Percentiles rank a stretch among this genome's conserved stretches.
phyloP scores from a whole-genome alignment of 2,329 filamentous ascomycete genomes.

The Fusarium sp. region DNA sequence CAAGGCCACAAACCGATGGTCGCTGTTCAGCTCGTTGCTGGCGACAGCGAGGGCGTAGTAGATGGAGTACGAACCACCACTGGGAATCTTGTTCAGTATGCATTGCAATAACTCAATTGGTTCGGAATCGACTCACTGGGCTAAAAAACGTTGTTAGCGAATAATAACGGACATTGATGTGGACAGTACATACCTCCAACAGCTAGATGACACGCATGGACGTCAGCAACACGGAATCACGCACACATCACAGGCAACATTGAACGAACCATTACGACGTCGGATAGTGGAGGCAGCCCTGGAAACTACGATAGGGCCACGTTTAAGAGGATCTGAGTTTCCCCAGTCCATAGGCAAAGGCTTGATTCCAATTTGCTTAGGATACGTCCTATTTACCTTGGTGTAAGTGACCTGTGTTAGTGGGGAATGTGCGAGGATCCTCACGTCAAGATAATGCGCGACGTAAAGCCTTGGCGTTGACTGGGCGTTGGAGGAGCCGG shows the following conservation, averaged over 20 bases:
- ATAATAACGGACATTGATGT: conserved; percentile 34
- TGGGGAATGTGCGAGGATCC: conserved; percentile 30
- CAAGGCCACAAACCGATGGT: conserved; percentile 71
- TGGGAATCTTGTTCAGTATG: conserved; percentile 35
- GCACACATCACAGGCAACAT: conserved; percentile 15
- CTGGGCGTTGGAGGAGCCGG: conserved; percentile 42
- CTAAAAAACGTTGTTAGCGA: conserved; percentile 44
- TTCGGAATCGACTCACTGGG: conserved; percentile 45
- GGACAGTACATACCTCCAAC: conserved; percentile 64
- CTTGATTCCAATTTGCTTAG: conserved; percentile 92
- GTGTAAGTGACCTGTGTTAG: conserved; percentile 20
- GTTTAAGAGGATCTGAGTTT: conserved; percentile 75
- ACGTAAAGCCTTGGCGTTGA: conserved; percentile 61
- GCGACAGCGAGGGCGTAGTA: conserved; percentile 95
- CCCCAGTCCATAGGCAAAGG: conserved; percentile 93
- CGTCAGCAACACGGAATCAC: conserved; percentile 24
- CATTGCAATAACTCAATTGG: not conserved
- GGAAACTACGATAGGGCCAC: conserved; percentile 91
- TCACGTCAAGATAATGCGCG: conserved; percentile 68
- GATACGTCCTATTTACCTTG: conserved; percentile 74
- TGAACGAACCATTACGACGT: conserved; percentile 77
- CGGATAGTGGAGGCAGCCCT: conserved; percentile 80
- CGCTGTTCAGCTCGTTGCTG: conserved; percentile 85
- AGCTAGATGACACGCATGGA: conserved; percentile 51
- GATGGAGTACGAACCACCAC: conserved; percentile 92